phyloP scores from a whole-genome alignment of 1,284 basidiomycete genomes.

The Microbotryum silenes-acaulis region DNA sequence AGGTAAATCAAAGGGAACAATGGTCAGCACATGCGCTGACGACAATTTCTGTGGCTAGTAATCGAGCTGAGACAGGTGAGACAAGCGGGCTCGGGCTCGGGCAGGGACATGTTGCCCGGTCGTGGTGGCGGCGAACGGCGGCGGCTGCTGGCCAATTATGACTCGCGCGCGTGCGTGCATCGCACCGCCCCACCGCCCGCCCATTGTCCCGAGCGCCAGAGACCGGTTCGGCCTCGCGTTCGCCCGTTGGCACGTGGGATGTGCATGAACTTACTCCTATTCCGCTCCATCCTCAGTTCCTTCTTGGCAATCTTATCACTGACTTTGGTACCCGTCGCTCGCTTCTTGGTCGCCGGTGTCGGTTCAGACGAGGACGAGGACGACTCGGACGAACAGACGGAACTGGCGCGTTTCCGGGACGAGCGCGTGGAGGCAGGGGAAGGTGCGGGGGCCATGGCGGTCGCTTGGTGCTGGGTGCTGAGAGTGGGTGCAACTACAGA shows the following conservation, averaged over 20 bases:
- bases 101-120: background rate
- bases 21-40: too few species aligned
- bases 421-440: too few species aligned
- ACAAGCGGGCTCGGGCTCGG: background rate
- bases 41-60: too few species aligned
- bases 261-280: background rate
- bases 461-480: too few species aligned
- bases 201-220: background rate
- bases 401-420: too few species aligned
- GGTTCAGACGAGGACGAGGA: background rate
- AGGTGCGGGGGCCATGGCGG: too few species aligned
- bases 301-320: background rate
- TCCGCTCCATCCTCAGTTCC: conserved; percentile 7
- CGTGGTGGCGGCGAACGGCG: too few species aligned
- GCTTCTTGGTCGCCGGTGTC: conserved; percentile 3
- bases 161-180: background rate
- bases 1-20: background rate
- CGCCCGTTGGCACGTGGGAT: background rate
- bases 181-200: background rate
- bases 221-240: background rate
- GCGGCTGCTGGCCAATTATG: too few species aligned
- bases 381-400: conserved; percentile 20
- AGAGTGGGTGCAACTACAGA: too few species aligned
- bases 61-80: background rate
- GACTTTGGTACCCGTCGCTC: background rate